Evolutionary conservation across 208 protist genomes (phyloP).

Genomic region (Lotmaria passim): DNA sequence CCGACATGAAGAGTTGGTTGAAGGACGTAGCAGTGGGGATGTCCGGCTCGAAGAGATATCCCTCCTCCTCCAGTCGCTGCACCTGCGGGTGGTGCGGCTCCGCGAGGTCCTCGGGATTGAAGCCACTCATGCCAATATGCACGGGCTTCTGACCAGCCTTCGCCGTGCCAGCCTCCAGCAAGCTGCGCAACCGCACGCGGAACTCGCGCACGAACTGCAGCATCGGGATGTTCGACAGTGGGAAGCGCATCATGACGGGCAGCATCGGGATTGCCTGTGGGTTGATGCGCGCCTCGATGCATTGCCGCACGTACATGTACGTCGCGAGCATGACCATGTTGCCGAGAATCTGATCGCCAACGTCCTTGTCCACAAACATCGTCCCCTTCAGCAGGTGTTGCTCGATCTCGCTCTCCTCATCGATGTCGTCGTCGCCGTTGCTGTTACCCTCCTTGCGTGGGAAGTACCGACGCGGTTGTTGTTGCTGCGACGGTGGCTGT

Average conservation of each 20-base stretch:
- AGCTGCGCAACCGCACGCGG: constrained; percentile 61
- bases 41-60: constrained; percentile 80
- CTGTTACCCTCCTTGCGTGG: constrained; percentile 45
- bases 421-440: constrained; percentile 47
- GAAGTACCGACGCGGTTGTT: constrained; percentile 21
- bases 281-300: constrained; percentile 58
- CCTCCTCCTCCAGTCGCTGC: constrained; percentile 37
- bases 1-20: constrained; percentile 44
- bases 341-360: constrained; percentile 81
- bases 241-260: constrained; percentile 60
- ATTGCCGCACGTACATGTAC: constrained; percentile 84
- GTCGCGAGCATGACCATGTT: constrained; percentile 79
- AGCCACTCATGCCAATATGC: constrained; percentile 47
- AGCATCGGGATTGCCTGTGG: constrained; percentile 63
- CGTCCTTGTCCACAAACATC: constrained; percentile 87
- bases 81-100: constrained; percentile 37
- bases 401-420: constrained; percentile 37
- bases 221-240: constrained; percentile 80
- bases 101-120: constrained; percentile 41
- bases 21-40: constrained; percentile 38
- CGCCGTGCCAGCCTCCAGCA: constrained; percentile 68
- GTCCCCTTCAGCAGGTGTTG: constrained; percentile 79
- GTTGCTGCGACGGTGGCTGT: not conserved
- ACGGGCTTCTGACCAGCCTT: constrained; percentile 36
- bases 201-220: constrained; percentile 83